These are phyloP conservation scores for Lactifluus echinatus DNA, from an alignment of 768 basidiomycete species.

Conservation along the genomic window DNA sequence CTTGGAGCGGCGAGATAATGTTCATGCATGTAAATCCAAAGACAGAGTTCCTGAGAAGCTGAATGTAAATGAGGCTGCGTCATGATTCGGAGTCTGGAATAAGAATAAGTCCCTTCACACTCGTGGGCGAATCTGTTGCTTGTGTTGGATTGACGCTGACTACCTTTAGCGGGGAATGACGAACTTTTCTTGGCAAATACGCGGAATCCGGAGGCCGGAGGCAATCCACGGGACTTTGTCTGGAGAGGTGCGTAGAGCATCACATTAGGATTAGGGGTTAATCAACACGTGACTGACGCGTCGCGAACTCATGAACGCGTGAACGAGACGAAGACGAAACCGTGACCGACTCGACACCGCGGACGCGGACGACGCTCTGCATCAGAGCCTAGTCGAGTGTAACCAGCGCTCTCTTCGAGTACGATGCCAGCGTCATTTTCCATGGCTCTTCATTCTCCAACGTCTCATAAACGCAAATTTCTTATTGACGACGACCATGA, in stretches of 20 bases:
- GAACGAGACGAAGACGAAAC: conserved; percentile 12
- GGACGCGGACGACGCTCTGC: background rate
- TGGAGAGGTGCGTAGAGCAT: conserved; percentile 29
- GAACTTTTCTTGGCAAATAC: conserved; percentile 70
- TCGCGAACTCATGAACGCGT: background rate
- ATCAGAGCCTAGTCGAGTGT: background rate
- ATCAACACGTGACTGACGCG: too few species aligned
- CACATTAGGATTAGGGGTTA: too few species aligned
- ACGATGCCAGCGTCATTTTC: conserved; percentile 20
- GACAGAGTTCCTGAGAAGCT: conserved; percentile 57
- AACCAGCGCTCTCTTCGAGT: too few species aligned
- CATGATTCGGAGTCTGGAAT: conserved; percentile 71
- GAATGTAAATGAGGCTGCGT: conserved; percentile 57
- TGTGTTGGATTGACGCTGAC: background rate
- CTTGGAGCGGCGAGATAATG: too few species aligned
- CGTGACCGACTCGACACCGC: too few species aligned
- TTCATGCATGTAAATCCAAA: too few species aligned
- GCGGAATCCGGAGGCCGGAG: conserved; percentile 64
- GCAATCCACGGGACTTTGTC: conserved; percentile 75
- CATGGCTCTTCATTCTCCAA: conserved; percentile 15
- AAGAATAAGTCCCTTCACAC: conserved; percentile 47
- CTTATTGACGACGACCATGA: conserved; percentile 14
- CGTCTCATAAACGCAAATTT: conserved; percentile 16
- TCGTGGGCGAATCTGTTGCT: conserved; percentile 30
- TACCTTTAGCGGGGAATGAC: conserved; percentile 38